phyloP scores from a whole-genome alignment of 2,329 filamentous ascomycete species.

The Pseudocercospora fijiensis region DNA sequence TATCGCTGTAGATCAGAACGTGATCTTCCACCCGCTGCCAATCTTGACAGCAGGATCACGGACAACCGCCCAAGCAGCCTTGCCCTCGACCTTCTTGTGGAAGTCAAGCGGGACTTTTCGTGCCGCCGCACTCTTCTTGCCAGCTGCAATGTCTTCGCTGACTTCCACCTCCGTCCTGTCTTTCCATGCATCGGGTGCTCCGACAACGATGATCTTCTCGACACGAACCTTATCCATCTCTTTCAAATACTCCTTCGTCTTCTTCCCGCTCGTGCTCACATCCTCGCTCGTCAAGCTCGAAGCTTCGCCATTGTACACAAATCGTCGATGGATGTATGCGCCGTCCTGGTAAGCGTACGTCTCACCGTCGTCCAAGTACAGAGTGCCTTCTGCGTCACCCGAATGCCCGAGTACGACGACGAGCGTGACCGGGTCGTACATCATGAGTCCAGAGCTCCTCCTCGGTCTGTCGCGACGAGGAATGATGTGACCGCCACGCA shows the following conservation, averaged over 20 bases:
- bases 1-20: slow-evolving; percentile 38
- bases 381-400: slow-evolving; percentile 72
- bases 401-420: slow-evolving; percentile 69
- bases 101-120: slow-evolving; percentile 61
- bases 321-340: slow-evolving; percentile 82
- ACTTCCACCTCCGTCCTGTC: slow-evolving; percentile 62
- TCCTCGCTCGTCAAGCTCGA: slow-evolving; percentile 69
- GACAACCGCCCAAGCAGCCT: slow-evolving; percentile 63
- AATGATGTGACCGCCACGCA: slow-evolving; percentile 91
- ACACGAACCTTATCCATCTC: slow-evolving; percentile 74
- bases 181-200: slow-evolving; percentile 72
- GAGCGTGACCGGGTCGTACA: slow-evolving; percentile 90
- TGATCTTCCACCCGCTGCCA: slow-evolving; percentile 63
- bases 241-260: slow-evolving; percentile 74
- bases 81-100: slow-evolving; percentile 51
- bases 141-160: slow-evolving; percentile 56
- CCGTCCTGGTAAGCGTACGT: slow-evolving; percentile 83
- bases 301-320: slow-evolving; percentile 60
- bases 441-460: slow-evolving; percentile 84
- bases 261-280: slow-evolving; percentile 57
- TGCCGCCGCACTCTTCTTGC: slow-evolving; percentile 43
- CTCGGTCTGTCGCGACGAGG: slow-evolving; percentile 85
- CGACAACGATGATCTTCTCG: slow-evolving; percentile 81
- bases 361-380: slow-evolving; percentile 94
- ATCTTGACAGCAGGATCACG: slow-evolving; percentile 63